Conservation (phyloP, 108 stramenopile species). For the Nitzschia sp. region DNA sequence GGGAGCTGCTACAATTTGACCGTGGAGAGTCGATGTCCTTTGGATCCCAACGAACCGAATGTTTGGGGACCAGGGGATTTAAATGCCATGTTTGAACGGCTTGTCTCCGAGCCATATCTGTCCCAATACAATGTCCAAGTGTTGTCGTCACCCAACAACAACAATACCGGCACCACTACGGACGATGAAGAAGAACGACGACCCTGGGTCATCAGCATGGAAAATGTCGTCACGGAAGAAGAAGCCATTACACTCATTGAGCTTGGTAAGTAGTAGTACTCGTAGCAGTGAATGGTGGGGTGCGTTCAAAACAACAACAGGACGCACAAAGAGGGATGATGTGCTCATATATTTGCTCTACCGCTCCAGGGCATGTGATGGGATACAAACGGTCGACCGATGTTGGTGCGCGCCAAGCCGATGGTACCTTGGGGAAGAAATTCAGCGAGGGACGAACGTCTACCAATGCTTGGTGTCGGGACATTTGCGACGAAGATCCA, state of each 20-base stretch:
- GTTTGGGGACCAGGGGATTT: constrained; percentile 66
- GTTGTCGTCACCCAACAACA: constrained; percentile 52
- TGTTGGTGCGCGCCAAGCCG: constrained; percentile 56
- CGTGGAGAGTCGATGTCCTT: background rate
- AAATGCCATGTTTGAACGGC: constrained; percentile 63
- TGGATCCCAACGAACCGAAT: constrained; percentile 43
- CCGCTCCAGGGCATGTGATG: constrained; percentile 12
- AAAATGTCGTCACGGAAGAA: constrained; percentile 74
- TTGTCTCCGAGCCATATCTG: constrained; percentile 47
- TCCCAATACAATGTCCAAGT: constrained; percentile 49
- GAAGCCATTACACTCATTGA: constrained; percentile 75
- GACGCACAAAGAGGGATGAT: no score
- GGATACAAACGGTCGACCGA: constrained; percentile 82
- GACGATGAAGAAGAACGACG: constrained; percentile 42
- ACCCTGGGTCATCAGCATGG: constrained; percentile 91
- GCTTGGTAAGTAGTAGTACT: constrained; percentile 34
- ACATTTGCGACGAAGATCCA: constrained; percentile 50
- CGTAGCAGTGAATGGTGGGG: background rate
- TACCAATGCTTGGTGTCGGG: constrained; percentile 70
- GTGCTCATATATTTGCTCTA: background rate
- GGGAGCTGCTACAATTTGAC: constrained; percentile 43
- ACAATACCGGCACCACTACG: constrained; percentile 36
- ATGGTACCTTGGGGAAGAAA: constrained; percentile 61
- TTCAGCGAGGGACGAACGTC: constrained; percentile 45
- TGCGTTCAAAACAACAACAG: background rate